Evolutionary conservation across 2,329 filamentous ascomycete genomes (phyloP).

Genomic region (Aphanocladium album): DNA sequence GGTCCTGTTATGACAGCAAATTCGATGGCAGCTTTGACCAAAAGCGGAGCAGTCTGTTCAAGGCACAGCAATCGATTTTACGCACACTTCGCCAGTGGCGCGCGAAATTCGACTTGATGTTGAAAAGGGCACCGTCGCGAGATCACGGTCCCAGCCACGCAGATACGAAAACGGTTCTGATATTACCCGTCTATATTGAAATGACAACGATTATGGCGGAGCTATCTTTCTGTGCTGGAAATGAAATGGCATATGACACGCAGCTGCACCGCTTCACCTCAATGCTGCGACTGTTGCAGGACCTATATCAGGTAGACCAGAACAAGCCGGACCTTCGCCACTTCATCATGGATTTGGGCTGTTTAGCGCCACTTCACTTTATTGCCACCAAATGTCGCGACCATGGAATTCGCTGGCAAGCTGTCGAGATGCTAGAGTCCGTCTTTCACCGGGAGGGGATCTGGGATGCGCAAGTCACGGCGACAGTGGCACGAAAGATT

Average conservation of each 20-base stretch:
- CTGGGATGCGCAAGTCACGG: constrained; percentile 33
- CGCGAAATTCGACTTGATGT: neutral
- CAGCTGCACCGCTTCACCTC: constrained; percentile 27
- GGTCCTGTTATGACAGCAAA: neutral
- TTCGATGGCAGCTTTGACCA: neutral
- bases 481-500: constrained; percentile 30
- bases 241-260: constrained; percentile 34
- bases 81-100: constrained; percentile 15
- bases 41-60: neutral
- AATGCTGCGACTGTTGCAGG: constrained; percentile 24
- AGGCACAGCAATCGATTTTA: constrained; percentile 16
- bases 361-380: constrained; percentile 41
- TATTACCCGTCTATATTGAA: constrained; percentile 21
- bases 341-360: constrained; percentile 36
- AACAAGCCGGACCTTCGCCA: neutral
- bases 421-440: constrained; percentile 27
- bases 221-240: constrained; percentile 24
- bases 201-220: constrained; percentile 40
- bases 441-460: constrained; percentile 34
- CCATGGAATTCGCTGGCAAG: constrained; percentile 34
- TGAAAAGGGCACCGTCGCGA: constrained; percentile 14
- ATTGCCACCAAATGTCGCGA: constrained; percentile 42
- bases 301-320: neutral
- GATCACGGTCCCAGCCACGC: neutral
- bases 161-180: neutral